Evolutionary conservation across 164 flowering plant species (phyloP), one percentile per base, ranked within the genome.

Genomic region (Umbellularia californica): DNA sequence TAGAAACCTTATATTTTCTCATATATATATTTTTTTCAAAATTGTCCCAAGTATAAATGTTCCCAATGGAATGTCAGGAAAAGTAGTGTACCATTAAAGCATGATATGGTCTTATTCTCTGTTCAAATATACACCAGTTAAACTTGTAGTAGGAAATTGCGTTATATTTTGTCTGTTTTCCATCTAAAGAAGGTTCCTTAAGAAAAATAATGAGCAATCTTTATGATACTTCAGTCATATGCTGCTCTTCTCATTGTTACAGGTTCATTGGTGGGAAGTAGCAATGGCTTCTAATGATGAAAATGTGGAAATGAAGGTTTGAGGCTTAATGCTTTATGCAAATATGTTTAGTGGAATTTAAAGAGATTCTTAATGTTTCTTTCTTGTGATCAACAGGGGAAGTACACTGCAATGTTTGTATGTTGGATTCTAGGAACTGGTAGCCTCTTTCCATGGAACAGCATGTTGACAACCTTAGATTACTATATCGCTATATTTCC

Each of bases 371-470:
- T 28, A 15, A 30, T 67, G 30, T 33, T 12, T 22, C 22, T n/a
- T 23, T 47, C 11, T 41, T 72, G 12, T 17, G 60, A 11, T 64
- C 7, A 47, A 12, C 81, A 85, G 88, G 87, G 90, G 28, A 88
- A 79, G 47, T 77, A 41, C 69, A 22, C 68, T 13, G 86, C 85
- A 10, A 72, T 86, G 64, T 3, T 80, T n/a, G 77, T 88, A 10
- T 88, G 90, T 70, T 88, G 87, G 87, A 69, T 88, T 75, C 82
- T 88, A 25, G 89, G 89, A 62, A 78, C 74, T 76, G 90, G 90
- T 6, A 75, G 76, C 69, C 85, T 86, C 30, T 70, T 88, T 35
- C 65, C 87, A 17, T 86, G 89, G 89, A 88, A 86, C 47, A 86
- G 89, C 72, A 81, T 88, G 84, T 74, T 86, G 35, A 84, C 86